These are phyloP conservation scores for Claviceps quebecensis DNA, from an alignment of 2,329 filamentous ascomycete species.

Conservation along the genomic window DNA sequence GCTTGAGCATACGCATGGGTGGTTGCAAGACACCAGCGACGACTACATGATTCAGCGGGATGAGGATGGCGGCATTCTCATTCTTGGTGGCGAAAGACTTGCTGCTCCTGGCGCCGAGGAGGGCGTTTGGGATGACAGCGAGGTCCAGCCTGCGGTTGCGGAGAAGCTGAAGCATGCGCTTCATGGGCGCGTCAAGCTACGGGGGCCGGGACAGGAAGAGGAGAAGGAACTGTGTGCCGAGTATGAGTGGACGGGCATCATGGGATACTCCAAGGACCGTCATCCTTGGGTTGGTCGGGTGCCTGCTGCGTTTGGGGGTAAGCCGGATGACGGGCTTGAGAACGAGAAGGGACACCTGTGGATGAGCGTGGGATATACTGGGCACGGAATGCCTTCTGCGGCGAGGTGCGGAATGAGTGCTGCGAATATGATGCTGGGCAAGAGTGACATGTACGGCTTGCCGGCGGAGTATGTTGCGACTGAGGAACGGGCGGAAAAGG, in stretches of 20 bases:
- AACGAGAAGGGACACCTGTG: slow-evolving; percentile 30
- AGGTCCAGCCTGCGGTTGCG: slow-evolving; percentile 41
- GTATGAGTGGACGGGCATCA: slow-evolving; percentile 67
- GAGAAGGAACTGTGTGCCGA: slow-evolving; percentile 31
- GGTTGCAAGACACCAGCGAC: slow-evolving; percentile 35
- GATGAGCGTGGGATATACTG: slow-evolving; percentile 53
- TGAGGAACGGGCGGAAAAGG: slow-evolving; percentile 15
- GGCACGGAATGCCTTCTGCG: slow-evolving; percentile 65
- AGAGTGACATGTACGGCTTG: slow-evolving; percentile 23
- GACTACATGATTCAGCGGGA: slow-evolving; percentile 65
- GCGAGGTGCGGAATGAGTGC: slow-evolving; percentile 51
- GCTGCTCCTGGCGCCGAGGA: slow-evolving; percentile 31
- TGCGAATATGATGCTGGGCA: slow-evolving; percentile 42
- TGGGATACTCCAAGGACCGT: slow-evolving; percentile 58
- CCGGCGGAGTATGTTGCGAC: slow-evolving; percentile 28
- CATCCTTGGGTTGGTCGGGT: slow-evolving; percentile 58
- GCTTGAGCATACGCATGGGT: slow-evolving; percentile 48
- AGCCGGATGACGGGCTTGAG: slow-evolving; percentile 10
- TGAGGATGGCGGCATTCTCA: slow-evolving; percentile 37
- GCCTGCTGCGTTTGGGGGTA: slow-evolving; percentile 36
- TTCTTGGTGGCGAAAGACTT: slow-evolving; percentile 57
- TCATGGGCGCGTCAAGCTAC: slow-evolving; percentile 27
- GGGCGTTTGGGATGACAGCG: slow-evolving; percentile 45
- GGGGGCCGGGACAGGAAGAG: slow-evolving; percentile 18
- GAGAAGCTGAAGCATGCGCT: slow-evolving; percentile 38